Base-by-base conservation (phyloP, 768 basidiomycete genomes). In the Lanmaoa rubissima region DNA sequence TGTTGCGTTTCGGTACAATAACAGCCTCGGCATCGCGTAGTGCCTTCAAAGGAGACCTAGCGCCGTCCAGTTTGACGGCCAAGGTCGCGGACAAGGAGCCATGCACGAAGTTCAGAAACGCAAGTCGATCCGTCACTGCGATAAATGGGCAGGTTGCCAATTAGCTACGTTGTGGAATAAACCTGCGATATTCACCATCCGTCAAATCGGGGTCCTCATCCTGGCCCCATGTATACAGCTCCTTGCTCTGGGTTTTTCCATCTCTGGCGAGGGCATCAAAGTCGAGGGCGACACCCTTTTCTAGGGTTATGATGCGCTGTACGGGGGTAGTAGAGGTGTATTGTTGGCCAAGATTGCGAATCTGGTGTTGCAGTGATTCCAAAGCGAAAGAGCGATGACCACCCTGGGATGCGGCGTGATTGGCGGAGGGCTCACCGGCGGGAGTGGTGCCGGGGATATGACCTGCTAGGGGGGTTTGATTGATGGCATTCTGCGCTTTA, bases 211-310 rank as follows among this genome's bases (percentile, higher is more conserved):
- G 77, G 6, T 73, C 70, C 63, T 92, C 87, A 1, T 68, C 65
- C 68, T 92, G 90, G 13, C 92, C 91, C 91, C 91, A 94, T 14
- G 81, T 82, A 64, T 91, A 94, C 26, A 93, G 74, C 58, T 93
- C 92, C 72, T 92, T 93, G 79, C 89, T 90, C 67, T 86, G 84
- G 1, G 81, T 74, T 67, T 92, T 86, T 9, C 79, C 65, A 64
- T 91, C 85, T 61, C 87, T 82, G 4, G 84, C 76, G 32, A 86
- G 71, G 55, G 77, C 79, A 61, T 92, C 87, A 64, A 82, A 80
- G 70, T 90, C 89, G 61, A 94, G 79, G 19, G 87, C 84, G 16
- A 92, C 76, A 5, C 91, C 87, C 70, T 93, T 94, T 69, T 83
- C 81, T 7, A 81, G 74, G 0, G 92, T 93, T 60, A 94, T 86